Evolutionary conservation across 129 eudicot species (phyloP).

Genomic region (Helichrysum umbraculigerum): DNA sequence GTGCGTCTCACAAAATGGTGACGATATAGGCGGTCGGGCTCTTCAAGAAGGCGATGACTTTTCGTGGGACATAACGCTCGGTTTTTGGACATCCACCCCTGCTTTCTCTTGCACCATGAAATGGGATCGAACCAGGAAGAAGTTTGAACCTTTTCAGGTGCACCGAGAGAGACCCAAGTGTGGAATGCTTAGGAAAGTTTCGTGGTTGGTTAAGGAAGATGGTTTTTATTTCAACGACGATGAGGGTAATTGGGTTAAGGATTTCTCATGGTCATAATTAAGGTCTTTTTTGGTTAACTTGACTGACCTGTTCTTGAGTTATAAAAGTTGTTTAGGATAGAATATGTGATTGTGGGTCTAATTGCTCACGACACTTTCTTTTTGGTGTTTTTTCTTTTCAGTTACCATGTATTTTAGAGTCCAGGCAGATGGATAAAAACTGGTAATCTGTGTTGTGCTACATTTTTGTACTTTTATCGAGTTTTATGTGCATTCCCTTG

Average conservation of each 20-base stretch:
- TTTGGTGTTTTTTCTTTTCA: background rate
- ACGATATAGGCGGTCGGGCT: conserved; percentile 53
- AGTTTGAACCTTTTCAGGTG: conserved; percentile 39
- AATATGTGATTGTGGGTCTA: conserved; percentile 12
- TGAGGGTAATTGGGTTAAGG: conserved; percentile 42
- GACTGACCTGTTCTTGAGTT: background rate
- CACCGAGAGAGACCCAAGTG: conserved; percentile 35
- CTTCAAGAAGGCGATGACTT: conserved; percentile 63
- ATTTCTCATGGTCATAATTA: conserved; percentile 43
- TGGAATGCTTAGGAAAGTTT: conserved; percentile 29
- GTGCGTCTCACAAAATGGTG: conserved; percentile 39
- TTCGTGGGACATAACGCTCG: conserved; percentile 37
- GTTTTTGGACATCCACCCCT: conserved; percentile 35
- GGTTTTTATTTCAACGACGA: conserved; percentile 53
- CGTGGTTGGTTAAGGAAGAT: conserved; percentile 66
- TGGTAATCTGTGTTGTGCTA: background rate
- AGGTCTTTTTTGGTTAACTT: background rate
- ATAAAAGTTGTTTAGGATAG: background rate
- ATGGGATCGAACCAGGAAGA: conserved; percentile 48
- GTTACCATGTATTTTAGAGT: background rate
- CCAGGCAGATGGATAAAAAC: background rate
- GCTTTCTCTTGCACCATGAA: conserved; percentile 50
- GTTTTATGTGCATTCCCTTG: background rate
- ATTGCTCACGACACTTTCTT: background rate
- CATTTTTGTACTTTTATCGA: background rate